Conservation (phyloP, 2,329 filamentous ascomycete species). For the Dactylellina haptotyla region DNA sequence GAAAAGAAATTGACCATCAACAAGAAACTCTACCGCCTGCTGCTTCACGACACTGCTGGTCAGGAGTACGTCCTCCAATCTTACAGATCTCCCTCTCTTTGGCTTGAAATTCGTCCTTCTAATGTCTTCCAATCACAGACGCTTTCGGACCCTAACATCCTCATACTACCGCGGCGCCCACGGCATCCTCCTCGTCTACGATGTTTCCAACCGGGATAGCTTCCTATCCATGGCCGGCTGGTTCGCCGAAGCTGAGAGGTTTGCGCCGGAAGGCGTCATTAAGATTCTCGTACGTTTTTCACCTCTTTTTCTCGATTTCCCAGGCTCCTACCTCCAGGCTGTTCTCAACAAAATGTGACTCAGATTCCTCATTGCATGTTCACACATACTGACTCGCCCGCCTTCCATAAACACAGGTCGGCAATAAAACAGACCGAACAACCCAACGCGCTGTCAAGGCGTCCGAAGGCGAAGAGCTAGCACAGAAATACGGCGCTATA, state of each 20-base stretch:
- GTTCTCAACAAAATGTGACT: background rate
- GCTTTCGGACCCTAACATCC: constrained; percentile 66
- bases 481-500: constrained; percentile 63
- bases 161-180: constrained; percentile 67
- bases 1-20: constrained; percentile 68
- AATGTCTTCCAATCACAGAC: constrained; percentile 41
- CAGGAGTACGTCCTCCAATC: constrained; percentile 55
- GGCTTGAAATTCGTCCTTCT: background rate
- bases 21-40: constrained; percentile 67
- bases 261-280: constrained; percentile 65
- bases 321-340: background rate
- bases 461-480: constrained; percentile 66
- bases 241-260: constrained; percentile 67
- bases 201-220: constrained; percentile 65
- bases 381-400: too few relatives aligned
- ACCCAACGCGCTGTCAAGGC: constrained; percentile 63
- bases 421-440: constrained; percentile 67
- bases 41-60: constrained; percentile 66
- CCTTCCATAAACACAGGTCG: constrained; percentile 64
- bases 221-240: constrained; percentile 68
- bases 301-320: background rate
- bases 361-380: too few relatives aligned
- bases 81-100: background rate
- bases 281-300: constrained; percentile 63
- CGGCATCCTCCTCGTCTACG: constrained; percentile 66